Conservation (phyloP, 75 land plant species). For the Pinus taeda region DNA sequence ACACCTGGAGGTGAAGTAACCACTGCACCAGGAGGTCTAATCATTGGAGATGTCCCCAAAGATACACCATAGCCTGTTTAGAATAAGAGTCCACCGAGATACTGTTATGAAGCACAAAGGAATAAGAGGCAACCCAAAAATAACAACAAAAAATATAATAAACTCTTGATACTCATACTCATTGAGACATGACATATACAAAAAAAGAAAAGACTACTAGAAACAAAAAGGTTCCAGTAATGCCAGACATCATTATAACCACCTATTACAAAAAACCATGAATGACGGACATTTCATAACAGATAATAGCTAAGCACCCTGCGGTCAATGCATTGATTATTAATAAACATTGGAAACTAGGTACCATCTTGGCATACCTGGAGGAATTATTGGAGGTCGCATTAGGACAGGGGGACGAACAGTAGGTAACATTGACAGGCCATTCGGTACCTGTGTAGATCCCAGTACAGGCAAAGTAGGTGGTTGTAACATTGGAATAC, state of each 20-base stretch:
- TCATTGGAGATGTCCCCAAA: not conserved
- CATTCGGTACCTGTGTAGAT: conserved; percentile 13
- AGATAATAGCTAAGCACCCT: not conserved
- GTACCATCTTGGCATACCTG: conserved; percentile 50
- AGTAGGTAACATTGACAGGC: conserved; percentile 25
- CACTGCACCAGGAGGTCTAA: conserved; percentile 10
- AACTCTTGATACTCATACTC: no score
- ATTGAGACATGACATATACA: no score
- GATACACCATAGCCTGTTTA: conserved; percentile 2
- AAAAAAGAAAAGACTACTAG: no score
- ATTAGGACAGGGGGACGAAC: conserved; percentile 82
- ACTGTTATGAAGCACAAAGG: no score
- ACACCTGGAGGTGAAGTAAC: conserved; percentile 9
- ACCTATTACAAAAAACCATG: not conserved
- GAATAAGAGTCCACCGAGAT: no score
- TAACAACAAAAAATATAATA: no score
- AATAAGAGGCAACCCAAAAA: no score
- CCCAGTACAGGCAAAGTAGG: conserved; percentile 55
- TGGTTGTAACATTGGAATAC: conserved; percentile 56
- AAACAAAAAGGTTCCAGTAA: not conserved
- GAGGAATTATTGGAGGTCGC: conserved; percentile 56
- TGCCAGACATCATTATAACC: not conserved
- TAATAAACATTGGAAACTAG: not conserved
- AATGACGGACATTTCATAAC: not conserved
- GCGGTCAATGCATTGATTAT: not conserved